Base-by-base conservation (phyloP, 2,329 filamentous ascomycete genomes). In the Fusarium napiforme region DNA sequence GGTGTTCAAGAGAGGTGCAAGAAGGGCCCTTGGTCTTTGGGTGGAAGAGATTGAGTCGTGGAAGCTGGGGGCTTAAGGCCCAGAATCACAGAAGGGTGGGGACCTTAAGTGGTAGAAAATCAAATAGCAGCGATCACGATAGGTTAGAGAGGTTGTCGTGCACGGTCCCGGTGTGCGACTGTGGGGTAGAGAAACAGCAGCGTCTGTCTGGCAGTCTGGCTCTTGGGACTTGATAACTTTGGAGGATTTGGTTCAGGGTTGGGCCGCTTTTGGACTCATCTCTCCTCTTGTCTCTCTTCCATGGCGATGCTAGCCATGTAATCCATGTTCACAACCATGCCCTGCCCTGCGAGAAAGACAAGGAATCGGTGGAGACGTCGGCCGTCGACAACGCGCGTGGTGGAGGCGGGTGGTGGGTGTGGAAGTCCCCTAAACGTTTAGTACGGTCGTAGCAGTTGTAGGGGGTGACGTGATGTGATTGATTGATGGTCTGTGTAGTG, bases 61-160 rank as follows among this genome's bases (percentile, higher is more conserved):
- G 75, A 78, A 77, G 67, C 75, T 78, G 75, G 75, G 72, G 74
- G 74, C 77, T 75, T 73, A 75, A 77, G 64, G 69, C 73, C 60
- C 61, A 59, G 42, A 59, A 59, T 59, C 30, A 60, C 36, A 63
- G 60, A 64, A 68, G 70, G 65, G 76, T 78, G 76, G 75, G 64
- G 73, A 74, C 69, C 52, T 68, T 53, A 43, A 53, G 40, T 53
- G 60, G 56, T 45, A 60, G 45, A 64, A 72, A 78, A 67, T 72
- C 67, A 65, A 71, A 56, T 71, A 72, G 69, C 72, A 71, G 62
- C 52, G 64, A 67, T 68, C 66, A 77, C 76, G 73, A 78, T 78
- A 78, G 65, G 67, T 69, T 55, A 72, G 62, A 72, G 75, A 74
- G 66, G 69, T 64, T 69, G 68, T 57, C 37, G 68, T 55, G 69